Percentiles rank a stretch among this genome's conserved stretches.
These are phyloP conservation scores for Parathielavia appendiculata DNA, from an alignment of 495 filamentous ascomycete genomes.

Conservation along the genomic window DNA sequence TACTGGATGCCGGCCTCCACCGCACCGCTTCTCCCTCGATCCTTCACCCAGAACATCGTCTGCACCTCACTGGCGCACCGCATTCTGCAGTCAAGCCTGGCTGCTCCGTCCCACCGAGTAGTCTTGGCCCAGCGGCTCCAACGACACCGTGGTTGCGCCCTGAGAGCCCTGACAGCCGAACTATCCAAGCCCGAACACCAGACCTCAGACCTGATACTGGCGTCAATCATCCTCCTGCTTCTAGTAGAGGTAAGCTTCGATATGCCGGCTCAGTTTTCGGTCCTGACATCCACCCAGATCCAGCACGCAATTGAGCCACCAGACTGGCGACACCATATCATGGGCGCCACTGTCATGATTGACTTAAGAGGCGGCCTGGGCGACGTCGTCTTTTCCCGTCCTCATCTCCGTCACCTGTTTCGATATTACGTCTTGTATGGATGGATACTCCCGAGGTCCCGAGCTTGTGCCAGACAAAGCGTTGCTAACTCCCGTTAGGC, in stretches of 20 bases:
- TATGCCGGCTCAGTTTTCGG: neutral
- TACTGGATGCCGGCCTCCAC: conserved; percentile 3
- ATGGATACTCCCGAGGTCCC: too few relatives aligned
- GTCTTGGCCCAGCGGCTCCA: conserved; percentile 5
- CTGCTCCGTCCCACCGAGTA: neutral
- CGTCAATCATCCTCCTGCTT: neutral
- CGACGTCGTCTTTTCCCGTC: neutral
- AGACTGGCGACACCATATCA: conserved; percentile 9
- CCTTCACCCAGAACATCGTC: neutral
- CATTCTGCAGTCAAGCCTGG: conserved; percentile 5
- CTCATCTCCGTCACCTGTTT: conserved; percentile 3
- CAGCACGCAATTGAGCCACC: conserved; percentile 3
- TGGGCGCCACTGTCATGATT: conserved; percentile 2
- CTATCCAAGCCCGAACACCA: neutral
- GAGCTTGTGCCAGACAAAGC: neutral
- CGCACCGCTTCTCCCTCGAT: neutral
- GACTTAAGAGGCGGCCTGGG: neutral
- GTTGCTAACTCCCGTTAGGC: neutral
- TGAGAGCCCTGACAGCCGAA: neutral
- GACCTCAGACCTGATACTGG: neutral
- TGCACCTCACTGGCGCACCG: conserved; percentile 11
- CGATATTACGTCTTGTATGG: conserved; percentile 13
- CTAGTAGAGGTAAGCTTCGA: neutral
- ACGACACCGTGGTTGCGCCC: conserved; percentile 1
- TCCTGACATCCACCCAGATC: neutral